These are phyloP conservation scores for Clarireedia monteithiana DNA, from an alignment of 2,329 filamentous ascomycete species.

Conservation along the genomic window DNA sequence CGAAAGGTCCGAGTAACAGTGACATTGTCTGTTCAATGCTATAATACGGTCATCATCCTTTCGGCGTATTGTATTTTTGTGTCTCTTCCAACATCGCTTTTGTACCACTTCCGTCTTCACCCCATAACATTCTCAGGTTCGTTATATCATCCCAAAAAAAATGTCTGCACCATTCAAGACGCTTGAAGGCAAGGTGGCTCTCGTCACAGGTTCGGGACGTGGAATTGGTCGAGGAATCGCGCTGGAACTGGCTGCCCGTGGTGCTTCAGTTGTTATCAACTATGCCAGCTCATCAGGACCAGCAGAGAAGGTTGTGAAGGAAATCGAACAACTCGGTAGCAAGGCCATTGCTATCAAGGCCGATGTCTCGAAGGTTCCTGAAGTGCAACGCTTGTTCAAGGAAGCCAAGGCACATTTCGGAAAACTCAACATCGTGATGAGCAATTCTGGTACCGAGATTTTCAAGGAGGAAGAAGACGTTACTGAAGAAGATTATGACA, in stretches of 20 bases:
- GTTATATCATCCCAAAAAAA: neutral
- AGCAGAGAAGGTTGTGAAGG: conserved; percentile 47
- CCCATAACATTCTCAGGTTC: neutral
- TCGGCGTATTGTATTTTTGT: neutral
- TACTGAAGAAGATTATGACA: conserved; percentile 23
- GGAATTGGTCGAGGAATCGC: conserved; percentile 57
- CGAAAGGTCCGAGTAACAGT: conserved; percentile 4
- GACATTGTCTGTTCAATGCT: conserved; percentile 2
- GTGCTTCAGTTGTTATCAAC: conserved; percentile 45
- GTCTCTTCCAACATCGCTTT: no score
- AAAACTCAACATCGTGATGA: conserved; percentile 24
- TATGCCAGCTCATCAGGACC: conserved; percentile 48
- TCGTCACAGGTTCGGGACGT: conserved; percentile 75
- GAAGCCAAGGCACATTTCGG: conserved; percentile 23
- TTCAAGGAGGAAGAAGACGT: conserved; percentile 23
- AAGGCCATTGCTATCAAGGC: conserved; percentile 48
- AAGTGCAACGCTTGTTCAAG: conserved; percentile 20
- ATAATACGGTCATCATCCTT: neutral
- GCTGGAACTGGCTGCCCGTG: conserved; percentile 32
- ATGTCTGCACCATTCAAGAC: conserved; percentile 5
- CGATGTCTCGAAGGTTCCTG: conserved; percentile 46
- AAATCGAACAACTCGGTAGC: conserved; percentile 43
- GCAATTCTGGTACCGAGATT: conserved; percentile 26
- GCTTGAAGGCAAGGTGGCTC: conserved; percentile 58
- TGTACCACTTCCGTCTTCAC: no score